Conservation (phyloP, 1,284 basidiomycete genomes). For the Lignosus rhinocerotis region DNA sequence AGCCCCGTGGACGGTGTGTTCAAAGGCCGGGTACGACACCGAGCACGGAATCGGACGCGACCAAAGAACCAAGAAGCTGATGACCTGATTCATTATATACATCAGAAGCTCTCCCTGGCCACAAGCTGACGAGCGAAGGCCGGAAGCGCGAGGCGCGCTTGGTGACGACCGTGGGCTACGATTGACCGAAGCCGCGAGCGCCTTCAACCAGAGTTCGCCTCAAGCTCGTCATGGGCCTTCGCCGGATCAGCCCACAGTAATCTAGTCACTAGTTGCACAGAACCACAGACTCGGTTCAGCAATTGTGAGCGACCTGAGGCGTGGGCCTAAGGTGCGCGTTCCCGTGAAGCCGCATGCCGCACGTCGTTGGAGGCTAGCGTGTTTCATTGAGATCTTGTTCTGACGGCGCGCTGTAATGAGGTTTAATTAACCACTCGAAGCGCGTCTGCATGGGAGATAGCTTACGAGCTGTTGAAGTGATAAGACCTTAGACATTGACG, state of each 20-base stretch:
- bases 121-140: constrained; percentile 6
- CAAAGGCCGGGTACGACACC: constrained; percentile 1
- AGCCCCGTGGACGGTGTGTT: neutral
- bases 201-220: neutral
- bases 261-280: neutral
- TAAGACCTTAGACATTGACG: neutral
- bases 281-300: neutral
- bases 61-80: constrained; percentile 7
- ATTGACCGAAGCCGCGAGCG: neutral
- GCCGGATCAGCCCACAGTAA: neutral
- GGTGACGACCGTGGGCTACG: neutral
- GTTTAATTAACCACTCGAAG: constrained; percentile 21
- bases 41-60: neutral
- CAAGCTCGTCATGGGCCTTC: neutral
- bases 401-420: constrained; percentile 19
- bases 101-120: neutral
- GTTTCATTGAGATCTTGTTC: constrained; percentile 7
- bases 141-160: constrained; percentile 3
- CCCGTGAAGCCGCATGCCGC: constrained; percentile 7
- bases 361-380: constrained; percentile 10
- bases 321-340: neutral
- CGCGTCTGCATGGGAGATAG: neutral
- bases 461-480: neutral
- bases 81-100: constrained; percentile 19
- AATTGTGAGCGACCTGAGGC: neutral